Conservation (phyloP, 2,329 filamentous ascomycete species). For the Diaporthe sp. region DNA sequence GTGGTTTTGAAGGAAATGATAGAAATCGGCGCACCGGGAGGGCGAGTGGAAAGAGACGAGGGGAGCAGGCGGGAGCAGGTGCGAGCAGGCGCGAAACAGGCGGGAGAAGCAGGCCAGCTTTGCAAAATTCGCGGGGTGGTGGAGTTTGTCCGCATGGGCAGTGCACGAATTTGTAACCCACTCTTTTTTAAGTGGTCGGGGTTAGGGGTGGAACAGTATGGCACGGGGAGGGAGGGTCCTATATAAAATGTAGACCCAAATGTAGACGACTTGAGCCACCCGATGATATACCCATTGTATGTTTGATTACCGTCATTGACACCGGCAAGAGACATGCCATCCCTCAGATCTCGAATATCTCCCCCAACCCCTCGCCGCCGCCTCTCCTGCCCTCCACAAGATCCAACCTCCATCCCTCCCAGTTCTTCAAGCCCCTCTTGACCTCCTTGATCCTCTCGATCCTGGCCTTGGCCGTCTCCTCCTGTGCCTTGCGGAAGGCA, state of each 20-base stretch:
- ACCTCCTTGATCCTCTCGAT: conserved; percentile 73
- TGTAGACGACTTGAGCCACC: background rate
- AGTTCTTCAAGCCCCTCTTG: conserved; percentile 72
- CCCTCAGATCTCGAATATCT: conserved; percentile 71
- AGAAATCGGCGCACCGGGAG: conserved; percentile 30
- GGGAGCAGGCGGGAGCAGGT: background rate
- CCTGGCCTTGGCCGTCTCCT: conserved; percentile 68
- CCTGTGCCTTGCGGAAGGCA: conserved; percentile 70
- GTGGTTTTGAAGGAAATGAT: conserved; percentile 21
- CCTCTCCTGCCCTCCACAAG: conserved; percentile 69
- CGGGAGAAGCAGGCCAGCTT: background rate
- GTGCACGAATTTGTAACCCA: conserved; percentile 30
- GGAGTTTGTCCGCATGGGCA: conserved; percentile 26
- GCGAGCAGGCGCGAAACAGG: background rate
- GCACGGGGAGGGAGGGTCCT: too few relatives aligned
- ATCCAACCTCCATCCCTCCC: conserved; percentile 75
- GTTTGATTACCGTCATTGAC: background rate
- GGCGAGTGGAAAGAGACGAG: conserved; percentile 16
- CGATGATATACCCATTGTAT: background rate
- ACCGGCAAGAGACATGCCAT: too few relatives aligned
- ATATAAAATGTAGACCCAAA: too few relatives aligned
- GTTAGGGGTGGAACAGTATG: background rate
- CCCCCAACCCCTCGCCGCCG: conserved; percentile 68
- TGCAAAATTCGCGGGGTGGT: conserved; percentile 32
- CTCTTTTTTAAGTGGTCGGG: background rate